Conservation (phyloP, 768 basidiomycete species). For the Boletus edulis region DNA sequence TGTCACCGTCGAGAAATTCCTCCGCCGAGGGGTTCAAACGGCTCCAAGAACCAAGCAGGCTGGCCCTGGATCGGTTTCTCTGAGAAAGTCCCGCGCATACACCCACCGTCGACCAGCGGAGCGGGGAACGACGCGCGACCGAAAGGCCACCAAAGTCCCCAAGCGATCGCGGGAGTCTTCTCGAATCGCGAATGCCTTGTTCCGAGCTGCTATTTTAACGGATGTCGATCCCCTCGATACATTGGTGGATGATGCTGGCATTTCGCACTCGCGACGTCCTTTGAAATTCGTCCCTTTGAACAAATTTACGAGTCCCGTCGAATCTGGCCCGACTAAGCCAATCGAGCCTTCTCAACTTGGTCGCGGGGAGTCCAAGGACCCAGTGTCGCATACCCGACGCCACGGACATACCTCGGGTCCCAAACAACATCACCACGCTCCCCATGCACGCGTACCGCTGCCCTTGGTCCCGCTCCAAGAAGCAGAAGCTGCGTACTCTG, state of each 20-base stretch:
- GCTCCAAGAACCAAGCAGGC: background rate
- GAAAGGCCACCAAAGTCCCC: background rate
- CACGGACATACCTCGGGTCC: background rate
- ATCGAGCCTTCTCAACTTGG: background rate
- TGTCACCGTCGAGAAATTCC: conserved; percentile 29
- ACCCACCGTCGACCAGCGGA: conserved; percentile 1
- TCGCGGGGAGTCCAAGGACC: background rate
- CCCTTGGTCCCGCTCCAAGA: conserved; percentile 24
- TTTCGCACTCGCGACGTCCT: conserved; percentile 20
- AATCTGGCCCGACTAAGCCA: background rate
- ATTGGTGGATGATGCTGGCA: conserved; percentile 8
- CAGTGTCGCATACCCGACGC: background rate
- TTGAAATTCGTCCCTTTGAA: conserved; percentile 27
- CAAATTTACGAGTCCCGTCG: conserved; percentile 12
- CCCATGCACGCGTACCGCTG: conserved; percentile 17
- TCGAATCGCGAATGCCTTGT: conserved; percentile 13
- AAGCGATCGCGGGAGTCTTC: background rate
- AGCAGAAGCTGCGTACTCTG: conserved; percentile 27
- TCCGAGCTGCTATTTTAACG: conserved; percentile 28
- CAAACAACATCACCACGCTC: conserved; percentile 1
- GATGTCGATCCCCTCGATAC: conserved; percentile 23
- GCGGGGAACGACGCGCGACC: background rate
- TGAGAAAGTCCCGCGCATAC: conserved; percentile 18
- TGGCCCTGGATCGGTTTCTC: background rate
- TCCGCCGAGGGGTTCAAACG: conserved; percentile 10